Evolutionary conservation across 306 rosid genomes (phyloP).

Genomic region (Mimosa bimucronata): DNA sequence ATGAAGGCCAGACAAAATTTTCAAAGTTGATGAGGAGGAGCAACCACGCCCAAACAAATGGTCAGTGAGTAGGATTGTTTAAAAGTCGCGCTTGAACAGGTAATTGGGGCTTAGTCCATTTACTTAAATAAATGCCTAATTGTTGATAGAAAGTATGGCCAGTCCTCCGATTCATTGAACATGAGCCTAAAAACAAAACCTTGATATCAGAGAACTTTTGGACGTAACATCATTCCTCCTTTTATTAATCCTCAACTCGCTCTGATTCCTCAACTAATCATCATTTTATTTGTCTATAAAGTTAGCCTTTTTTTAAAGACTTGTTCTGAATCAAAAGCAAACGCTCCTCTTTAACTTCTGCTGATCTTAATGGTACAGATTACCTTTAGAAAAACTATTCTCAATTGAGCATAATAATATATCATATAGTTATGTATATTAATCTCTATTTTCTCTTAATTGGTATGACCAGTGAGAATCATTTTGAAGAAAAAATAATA

Average conservation of each 20-base stretch:
- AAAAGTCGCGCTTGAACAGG: constrained; percentile 27
- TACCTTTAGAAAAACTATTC: no score
- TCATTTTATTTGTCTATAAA: neutral
- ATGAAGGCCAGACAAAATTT: neutral
- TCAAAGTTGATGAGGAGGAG: neutral
- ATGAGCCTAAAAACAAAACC: neutral
- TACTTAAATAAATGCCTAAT: constrained; percentile 42
- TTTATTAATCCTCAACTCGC: constrained; percentile 39
- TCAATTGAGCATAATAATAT: no score
- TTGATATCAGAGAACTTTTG: constrained; percentile 18
- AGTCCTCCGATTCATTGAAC: constrained; percentile 48
- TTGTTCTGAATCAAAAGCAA: neutral
- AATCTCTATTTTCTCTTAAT: no score
- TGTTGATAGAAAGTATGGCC: constrained; percentile 40
- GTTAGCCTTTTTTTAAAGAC: neutral
- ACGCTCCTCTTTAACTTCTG: neutral
- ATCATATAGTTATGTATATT: no score
- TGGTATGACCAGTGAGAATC: no score
- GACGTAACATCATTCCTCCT: constrained; percentile 29
- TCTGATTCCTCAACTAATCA: constrained; percentile 37
- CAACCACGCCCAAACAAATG: constrained; percentile 7
- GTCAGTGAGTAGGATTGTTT: constrained; percentile 3
- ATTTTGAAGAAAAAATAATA: no score
- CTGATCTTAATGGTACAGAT: no score
- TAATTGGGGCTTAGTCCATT: constrained; percentile 24